These are phyloP conservation scores for Solidago caesia DNA, from an alignment of 129 eudicot species.

Conservation along the genomic window DNA sequence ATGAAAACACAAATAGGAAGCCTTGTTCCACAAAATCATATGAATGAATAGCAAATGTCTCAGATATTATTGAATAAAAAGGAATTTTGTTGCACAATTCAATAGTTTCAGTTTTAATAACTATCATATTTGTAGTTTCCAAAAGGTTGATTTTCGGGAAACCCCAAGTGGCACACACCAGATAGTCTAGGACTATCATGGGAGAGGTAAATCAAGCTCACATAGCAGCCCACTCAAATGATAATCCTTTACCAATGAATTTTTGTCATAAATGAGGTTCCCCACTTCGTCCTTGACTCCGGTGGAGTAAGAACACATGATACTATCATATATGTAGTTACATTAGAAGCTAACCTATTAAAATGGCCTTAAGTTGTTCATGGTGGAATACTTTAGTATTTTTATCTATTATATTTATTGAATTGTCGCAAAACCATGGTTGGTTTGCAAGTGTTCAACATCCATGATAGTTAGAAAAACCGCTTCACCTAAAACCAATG, in stretches of 20 bases:
- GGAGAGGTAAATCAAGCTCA: too few species aligned
- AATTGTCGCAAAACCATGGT: neutral
- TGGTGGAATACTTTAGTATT: neutral
- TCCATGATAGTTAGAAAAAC: too few species aligned
- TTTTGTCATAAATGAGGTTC: too few species aligned
- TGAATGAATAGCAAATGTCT: neutral
- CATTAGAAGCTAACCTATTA: neutral
- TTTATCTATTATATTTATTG: neutral
- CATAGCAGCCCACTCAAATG: too few species aligned
- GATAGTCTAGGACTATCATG: too few species aligned
- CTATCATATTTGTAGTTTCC: neutral
- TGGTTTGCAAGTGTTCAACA: neutral
- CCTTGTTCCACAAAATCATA: neutral
- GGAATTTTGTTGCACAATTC: neutral
- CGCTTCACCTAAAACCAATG: too few species aligned
- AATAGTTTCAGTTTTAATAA: neutral
- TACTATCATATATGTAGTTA: neutral
- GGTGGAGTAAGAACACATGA: neutral
- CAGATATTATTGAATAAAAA: too few species aligned
- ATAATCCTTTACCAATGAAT: too few species aligned
- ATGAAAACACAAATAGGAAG: neutral
- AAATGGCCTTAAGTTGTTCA: neutral
- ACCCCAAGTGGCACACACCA: too few species aligned
- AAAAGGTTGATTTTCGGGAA: too few species aligned
- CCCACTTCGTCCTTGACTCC: too few species aligned